These are phyloP conservation scores for Fragaria ananassa DNA, from an alignment of 306 rosid species.

Conservation along the genomic window DNA sequence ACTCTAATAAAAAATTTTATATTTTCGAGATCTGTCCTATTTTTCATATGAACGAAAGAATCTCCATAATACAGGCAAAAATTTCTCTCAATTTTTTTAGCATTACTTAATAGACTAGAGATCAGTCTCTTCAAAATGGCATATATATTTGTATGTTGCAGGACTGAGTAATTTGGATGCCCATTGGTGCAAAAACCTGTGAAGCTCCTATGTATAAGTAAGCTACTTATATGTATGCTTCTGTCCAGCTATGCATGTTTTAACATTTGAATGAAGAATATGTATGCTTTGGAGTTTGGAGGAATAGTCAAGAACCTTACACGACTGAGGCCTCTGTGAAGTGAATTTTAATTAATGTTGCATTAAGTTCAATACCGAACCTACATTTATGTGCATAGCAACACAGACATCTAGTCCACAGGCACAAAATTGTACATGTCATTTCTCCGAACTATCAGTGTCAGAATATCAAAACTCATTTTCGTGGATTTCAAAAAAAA, in stretches of 20 bases:
- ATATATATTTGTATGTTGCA: slow-evolving; percentile 76
- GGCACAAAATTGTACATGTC: background rate
- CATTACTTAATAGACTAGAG: slow-evolving; percentile 39
- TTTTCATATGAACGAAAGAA: background rate
- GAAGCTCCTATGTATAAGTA: slow-evolving; percentile 63
- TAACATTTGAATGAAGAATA: slow-evolving; percentile 17
- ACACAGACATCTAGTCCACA: background rate
- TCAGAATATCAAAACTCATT: background rate
- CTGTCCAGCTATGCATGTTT: slow-evolving; percentile 28
- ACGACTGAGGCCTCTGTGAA: background rate
- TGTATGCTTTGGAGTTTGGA: slow-evolving; percentile 15
- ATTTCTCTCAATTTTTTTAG: background rate
- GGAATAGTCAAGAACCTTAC: slow-evolving; percentile 1
- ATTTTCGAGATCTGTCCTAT: background rate
- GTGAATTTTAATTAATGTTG: background rate
- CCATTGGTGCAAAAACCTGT: slow-evolving; percentile 50
- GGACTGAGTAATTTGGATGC: slow-evolving; percentile 51
- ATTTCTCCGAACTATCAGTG: slow-evolving; percentile 5
- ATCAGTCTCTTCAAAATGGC: slow-evolving; percentile 53
- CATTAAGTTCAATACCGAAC: background rate
- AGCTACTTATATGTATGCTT: slow-evolving; percentile 46
- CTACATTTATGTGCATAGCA: background rate
- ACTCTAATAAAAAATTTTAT: background rate
- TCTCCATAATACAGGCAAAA: background rate
- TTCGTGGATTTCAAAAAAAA: background rate